Base-by-base conservation (phyloP, 2,329 filamentous ascomycete genomes). In the Gaeumannomyces sp. region DNA sequence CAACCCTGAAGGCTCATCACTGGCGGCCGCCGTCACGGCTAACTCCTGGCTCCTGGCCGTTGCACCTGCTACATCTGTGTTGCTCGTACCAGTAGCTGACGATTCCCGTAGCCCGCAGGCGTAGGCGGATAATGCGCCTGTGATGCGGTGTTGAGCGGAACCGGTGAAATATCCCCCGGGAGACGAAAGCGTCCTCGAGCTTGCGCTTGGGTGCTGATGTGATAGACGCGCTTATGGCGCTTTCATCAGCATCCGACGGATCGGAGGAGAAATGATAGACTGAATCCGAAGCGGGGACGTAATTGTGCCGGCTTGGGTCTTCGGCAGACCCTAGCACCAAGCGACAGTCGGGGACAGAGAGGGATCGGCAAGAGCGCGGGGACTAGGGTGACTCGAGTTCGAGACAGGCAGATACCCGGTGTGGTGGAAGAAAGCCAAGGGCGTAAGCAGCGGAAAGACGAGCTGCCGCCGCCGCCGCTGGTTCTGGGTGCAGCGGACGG, bases 231-330 rank as follows among this genome's bases (percentile, higher is more conserved):
- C 69, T 69, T 65, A 69, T 74, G 61, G 73, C 70, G 64, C 68
- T 71, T 58, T 78, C 77, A 74, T 78, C 76, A 68, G 72, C 62
- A 67, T 77, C 77, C 67, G 77, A 74, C 64, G 74, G 76, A 67
- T 80, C 76, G 67, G 72, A 66, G 79, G 78, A 66, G 80, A 81
- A 73, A 83, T 75, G 72, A 83, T 82, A 61, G 80, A 81, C 71
- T 82, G 76, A 67, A 83, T 82, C 70, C 80, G 77, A 68, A 81
- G 74, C 76, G 79, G 79, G 67, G 79, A 80, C 70, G 79, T 76
- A 79, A 82, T 82, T 69, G 76, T 82, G 78, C 71, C 79, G 79
- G 75, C 69, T 76, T 71, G 75, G 76, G 77, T 76, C 79, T 72
- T 72, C 66, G 64, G 71, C 64, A 76, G 73, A 78, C 75, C 75